Percentiles rank a stretch among this genome's conserved stretches.
phyloP scores from a whole-genome alignment of 805 yeast species.

The Wickerhamiella kurtzmanii region DNA sequence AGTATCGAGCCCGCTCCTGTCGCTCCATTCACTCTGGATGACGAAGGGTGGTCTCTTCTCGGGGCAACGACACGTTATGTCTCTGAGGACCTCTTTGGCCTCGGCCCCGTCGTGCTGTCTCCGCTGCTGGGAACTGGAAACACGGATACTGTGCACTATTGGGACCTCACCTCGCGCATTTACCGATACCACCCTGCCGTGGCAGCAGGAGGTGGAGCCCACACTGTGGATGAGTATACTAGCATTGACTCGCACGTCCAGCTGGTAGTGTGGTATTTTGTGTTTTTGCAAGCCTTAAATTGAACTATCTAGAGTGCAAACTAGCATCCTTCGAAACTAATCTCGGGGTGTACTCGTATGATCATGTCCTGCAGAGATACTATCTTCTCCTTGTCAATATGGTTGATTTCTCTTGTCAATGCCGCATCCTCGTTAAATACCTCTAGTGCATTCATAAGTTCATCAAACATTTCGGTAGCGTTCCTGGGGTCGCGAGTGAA shows the following conservation, averaged over 20 bases:
- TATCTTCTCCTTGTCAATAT: too few species aligned
- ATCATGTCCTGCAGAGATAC: too few species aligned
- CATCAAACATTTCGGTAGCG: neutral
- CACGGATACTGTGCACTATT: slow-evolving; percentile 58
- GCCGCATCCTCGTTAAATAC: neutral
- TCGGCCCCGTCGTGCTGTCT: slow-evolving; percentile 30
- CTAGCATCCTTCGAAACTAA: too few species aligned
- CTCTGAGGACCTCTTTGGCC: slow-evolving; percentile 34
- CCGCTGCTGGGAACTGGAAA: slow-evolving; percentile 57
- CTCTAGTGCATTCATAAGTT: neutral
- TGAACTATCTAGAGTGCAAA: neutral
- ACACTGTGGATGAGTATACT: slow-evolving; percentile 51
- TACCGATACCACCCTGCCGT: slow-evolving; percentile 41
- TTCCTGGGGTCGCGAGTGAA: neutral
- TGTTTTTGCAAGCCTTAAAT: slow-evolving; percentile 14
- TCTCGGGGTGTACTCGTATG: too few species aligned
- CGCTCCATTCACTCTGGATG: slow-evolving; percentile 31
- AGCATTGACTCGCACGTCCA: slow-evolving; percentile 42
- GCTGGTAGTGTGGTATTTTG: slow-evolving; percentile 22
- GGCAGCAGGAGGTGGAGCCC: slow-evolving; percentile 22
- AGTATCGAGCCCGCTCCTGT: slow-evolving; percentile 40
- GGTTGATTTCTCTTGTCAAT: too few species aligned
- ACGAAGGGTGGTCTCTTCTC: slow-evolving; percentile 38
- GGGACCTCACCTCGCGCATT: slow-evolving; percentile 47
- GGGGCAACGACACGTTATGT: slow-evolving; percentile 52